Evolutionary conservation across 2,329 filamentous ascomycete species (phyloP), one percentile per base, ranked within the genome.

Genomic region (Karstenula rhodostoma): DNA sequence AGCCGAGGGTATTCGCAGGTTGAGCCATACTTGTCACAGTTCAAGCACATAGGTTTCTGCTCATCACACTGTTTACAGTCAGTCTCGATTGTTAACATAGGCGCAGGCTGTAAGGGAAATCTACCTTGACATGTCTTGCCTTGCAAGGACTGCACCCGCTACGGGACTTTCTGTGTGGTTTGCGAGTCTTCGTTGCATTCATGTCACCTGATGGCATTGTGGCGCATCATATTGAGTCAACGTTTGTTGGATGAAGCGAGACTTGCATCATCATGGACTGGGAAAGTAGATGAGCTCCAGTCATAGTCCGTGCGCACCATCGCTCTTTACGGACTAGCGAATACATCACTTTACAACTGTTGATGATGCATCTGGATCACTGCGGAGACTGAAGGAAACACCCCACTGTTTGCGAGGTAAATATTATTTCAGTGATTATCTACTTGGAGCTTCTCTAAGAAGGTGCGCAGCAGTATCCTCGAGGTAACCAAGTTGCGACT

Each of bases 11-110:
- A 71, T 54, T 68, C 64, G 61, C 68, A 71, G 43, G 44, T 58
- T 27, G 63, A 63, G n/a, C 59, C 58, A 57, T 69, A 67, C 23
- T 65, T 69, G 32, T 63, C 59, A 57, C 68, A 71, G 46, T 67
- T 69, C 15, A 59, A 29, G 49, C 68, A 71, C 10, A 23, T 43
- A 13, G 68, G 68, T 29, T 63, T 67, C n/a, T 56, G 57, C 46
- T 71, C 68, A 57, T 71, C 68, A 56, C 68, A 71, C 67, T 71
- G 29, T 51, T 35, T 35, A 23, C 29, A 46, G 46, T 56, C 46
- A 59, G 32, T 23, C 12, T 54, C 27, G 1, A 12, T 10, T 50
- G 13, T 15, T 43, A 35, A 12, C n/a, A 9, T 22, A 23, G 42
- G n/a, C 19, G 19, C n/a, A 13, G n/a, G 19, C 42, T 8, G 12